These are phyloP conservation scores for Euphrasia confusa DNA, from an alignment of 257 asterid species.

Conservation along the genomic window DNA sequence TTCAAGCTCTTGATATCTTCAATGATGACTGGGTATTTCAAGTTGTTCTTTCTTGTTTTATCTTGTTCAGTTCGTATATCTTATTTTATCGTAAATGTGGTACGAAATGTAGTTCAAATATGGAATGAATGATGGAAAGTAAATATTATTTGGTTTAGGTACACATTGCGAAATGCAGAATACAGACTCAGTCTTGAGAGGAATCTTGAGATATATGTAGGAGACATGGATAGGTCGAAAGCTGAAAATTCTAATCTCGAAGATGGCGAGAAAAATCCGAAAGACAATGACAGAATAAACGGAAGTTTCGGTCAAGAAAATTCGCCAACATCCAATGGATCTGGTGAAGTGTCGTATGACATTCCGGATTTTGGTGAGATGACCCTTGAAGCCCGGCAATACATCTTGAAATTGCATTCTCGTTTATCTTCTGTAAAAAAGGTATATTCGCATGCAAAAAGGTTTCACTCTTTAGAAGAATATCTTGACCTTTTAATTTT, in stretches of 20 bases:
- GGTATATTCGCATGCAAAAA: slow-evolving; percentile 32
- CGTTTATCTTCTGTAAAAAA: slow-evolving; percentile 61
- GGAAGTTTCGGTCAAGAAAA: slow-evolving; percentile 32
- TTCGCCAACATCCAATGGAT: slow-evolving; percentile 36
- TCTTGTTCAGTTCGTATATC: not conserved
- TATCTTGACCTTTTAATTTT: slow-evolving; percentile 1
- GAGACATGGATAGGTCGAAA: slow-evolving; percentile 37
- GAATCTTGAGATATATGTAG: slow-evolving; percentile 66
- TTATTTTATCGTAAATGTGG: not conserved
- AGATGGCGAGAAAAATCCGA: slow-evolving; percentile 31
- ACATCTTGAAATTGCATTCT: slow-evolving; percentile 56
- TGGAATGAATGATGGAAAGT: not conserved
- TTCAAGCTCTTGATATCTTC: slow-evolving; percentile 87
- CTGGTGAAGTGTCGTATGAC: slow-evolving; percentile 33
- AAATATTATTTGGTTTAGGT: slow-evolving; percentile 40
- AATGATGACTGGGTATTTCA: slow-evolving; percentile 85
- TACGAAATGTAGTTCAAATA: not conserved
- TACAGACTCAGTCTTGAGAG: slow-evolving; percentile 86
- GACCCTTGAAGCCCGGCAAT: slow-evolving; percentile 72
- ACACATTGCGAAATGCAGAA: slow-evolving; percentile 89
- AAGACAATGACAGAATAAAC: slow-evolving; percentile 22
- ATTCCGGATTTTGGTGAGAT: slow-evolving; percentile 67
- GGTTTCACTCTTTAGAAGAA: not conserved
- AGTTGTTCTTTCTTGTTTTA: not conserved
- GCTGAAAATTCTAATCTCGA: slow-evolving; percentile 34